Conservation (phyloP, 257 asterid genomes). For the Rhazya stricta region DNA sequence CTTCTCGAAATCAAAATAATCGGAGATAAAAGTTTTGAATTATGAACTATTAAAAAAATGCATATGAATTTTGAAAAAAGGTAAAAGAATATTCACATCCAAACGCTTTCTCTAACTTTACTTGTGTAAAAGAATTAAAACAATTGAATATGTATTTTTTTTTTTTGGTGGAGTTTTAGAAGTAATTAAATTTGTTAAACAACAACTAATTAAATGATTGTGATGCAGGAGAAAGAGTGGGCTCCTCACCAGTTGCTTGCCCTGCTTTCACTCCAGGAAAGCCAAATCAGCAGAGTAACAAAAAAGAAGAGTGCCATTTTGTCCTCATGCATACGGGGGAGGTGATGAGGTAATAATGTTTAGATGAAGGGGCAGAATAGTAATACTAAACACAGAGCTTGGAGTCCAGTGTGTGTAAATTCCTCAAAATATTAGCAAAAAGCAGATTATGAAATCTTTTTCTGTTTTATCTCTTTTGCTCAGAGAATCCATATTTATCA, state of each 20-base stretch:
- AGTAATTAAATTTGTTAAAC: neutral
- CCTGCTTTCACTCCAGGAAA: neutral
- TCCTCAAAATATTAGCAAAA: neutral
- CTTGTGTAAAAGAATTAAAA: too few relatives aligned
- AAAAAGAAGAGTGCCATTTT: neutral
- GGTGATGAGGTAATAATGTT: neutral
- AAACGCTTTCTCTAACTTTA: too few relatives aligned
- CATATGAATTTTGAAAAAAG: too few relatives aligned
- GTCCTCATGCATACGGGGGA: neutral
- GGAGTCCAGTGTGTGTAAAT: neutral
- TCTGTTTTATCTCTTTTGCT: neutral
- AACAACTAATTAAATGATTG: neutral
- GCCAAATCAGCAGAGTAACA: neutral
- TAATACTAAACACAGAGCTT: neutral
- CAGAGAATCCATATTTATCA: too few relatives aligned
- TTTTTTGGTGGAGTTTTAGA: too few relatives aligned
- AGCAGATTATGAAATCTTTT: neutral
- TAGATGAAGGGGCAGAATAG: neutral
- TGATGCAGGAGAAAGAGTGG: constrained; percentile 1
- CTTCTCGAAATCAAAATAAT: too few relatives aligned
- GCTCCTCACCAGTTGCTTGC: neutral
- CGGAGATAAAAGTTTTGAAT: too few relatives aligned
- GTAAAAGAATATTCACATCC: too few relatives aligned
- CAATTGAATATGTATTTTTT: too few relatives aligned
- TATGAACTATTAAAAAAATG: too few relatives aligned